Conservation (phyloP, 2,329 filamentous ascomycete species). For the Sporothrix curviconia region DNA sequence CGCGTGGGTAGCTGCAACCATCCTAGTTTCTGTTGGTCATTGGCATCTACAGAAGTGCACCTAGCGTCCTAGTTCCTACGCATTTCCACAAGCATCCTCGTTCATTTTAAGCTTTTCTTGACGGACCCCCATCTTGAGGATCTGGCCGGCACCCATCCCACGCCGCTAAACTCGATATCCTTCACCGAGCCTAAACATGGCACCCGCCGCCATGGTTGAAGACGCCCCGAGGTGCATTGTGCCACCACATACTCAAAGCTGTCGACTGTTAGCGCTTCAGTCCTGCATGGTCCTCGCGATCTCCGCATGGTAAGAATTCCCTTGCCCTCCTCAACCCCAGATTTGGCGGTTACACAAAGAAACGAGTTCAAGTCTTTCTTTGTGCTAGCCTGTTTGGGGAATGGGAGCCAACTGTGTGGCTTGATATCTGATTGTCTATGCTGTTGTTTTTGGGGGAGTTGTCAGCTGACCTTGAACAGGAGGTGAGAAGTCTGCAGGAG, state of each 20-base stretch:
- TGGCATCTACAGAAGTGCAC: background rate
- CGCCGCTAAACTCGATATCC: constrained; percentile 9
- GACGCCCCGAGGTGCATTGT: constrained; percentile 38
- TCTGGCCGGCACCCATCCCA: constrained; percentile 17
- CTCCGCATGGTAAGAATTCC: constrained; percentile 45
- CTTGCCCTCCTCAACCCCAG: constrained; percentile 14
- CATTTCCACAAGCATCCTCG: background rate
- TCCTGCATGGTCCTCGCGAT: constrained; percentile 51
- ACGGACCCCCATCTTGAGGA: background rate
- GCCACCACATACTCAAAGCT: constrained; percentile 37
- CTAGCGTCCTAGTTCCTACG: constrained; percentile 10
- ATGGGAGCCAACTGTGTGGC: too few relatives aligned
- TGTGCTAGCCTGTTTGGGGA: too few relatives aligned
- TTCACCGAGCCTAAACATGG: constrained; percentile 32
- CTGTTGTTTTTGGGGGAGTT: background rate
- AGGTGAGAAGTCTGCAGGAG: constrained; percentile 42
- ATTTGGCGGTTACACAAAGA: constrained; percentile 29
- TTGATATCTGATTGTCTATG: too few relatives aligned
- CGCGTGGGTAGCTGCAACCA: background rate
- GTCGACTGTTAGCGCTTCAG: constrained; percentile 45
- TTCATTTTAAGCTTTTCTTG: constrained; percentile 20
- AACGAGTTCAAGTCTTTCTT: too few relatives aligned
- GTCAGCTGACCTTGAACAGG: constrained; percentile 30
- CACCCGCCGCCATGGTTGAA: constrained; percentile 43
- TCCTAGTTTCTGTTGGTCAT: constrained; percentile 1